phyloP scores from a whole-genome alignment of 2,329 filamentous ascomycete genomes.

The Pseudogymnoascus sp. region DNA sequence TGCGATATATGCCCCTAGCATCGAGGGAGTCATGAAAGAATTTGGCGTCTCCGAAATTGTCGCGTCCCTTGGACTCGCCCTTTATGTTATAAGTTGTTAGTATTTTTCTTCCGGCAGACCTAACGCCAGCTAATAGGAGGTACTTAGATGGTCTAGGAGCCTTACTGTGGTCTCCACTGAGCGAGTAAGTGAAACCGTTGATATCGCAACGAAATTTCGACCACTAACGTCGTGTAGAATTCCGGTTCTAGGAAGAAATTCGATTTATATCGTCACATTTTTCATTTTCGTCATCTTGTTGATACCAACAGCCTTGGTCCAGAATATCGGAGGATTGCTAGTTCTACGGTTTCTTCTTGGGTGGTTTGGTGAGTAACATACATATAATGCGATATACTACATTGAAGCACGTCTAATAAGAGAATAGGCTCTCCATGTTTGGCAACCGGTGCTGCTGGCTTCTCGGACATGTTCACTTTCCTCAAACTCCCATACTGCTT shows the following conservation, averaged over 20 bases:
- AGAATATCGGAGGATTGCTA: constrained; percentile 55
- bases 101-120: background rate
- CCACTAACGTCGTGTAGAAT: constrained; percentile 43
- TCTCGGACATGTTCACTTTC: constrained; percentile 46
- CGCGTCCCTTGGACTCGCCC: constrained; percentile 40
- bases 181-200: constrained; percentile 34
- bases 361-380: constrained; percentile 42
- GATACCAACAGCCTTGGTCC: constrained; percentile 55
- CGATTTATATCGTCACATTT: constrained; percentile 59
- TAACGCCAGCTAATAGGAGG: background rate
- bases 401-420: constrained; percentile 9
- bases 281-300: constrained; percentile 60
- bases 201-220: background rate
- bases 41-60: constrained; percentile 40
- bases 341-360: constrained; percentile 57
- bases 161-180: constrained; percentile 55
- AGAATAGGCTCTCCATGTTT: constrained; percentile 47
- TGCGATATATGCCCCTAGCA: constrained; percentile 43
- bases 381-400: background rate
- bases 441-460: constrained; percentile 47
- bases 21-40: constrained; percentile 31
- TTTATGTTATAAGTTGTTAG: constrained; percentile 34
- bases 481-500: constrained; percentile 50
- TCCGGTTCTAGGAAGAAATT: constrained; percentile 56
- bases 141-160: constrained; percentile 47